phyloP scores from a whole-genome alignment of 2,329 filamentous ascomycete species.

The Dichotomopilus funicola region DNA sequence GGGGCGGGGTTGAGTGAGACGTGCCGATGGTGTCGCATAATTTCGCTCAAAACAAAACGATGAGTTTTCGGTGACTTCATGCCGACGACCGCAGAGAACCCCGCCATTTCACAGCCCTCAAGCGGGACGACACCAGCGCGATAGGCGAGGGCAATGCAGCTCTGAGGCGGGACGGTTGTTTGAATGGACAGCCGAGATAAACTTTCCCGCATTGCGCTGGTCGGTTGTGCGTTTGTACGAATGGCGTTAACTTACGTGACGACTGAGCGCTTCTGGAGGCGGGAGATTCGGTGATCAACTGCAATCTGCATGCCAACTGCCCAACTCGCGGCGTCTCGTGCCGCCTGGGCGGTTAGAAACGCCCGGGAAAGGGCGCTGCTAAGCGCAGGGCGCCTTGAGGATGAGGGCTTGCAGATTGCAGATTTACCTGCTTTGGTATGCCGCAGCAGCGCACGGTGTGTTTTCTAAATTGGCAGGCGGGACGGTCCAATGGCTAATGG shows the following conservation, averaged over 20 bases:
- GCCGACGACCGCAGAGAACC: too few relatives aligned
- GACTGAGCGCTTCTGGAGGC: not conserved
- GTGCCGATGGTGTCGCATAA: not conserved
- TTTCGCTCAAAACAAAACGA: not conserved
- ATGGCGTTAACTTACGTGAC: too few relatives aligned
- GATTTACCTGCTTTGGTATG: too few relatives aligned
- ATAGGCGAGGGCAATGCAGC: too few relatives aligned
- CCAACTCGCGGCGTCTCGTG: not conserved
- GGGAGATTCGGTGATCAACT: not conserved
- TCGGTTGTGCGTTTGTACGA: too few relatives aligned
- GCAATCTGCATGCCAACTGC: not conserved
- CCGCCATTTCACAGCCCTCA: too few relatives aligned
- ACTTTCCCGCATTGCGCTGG: too few relatives aligned
- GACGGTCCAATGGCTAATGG: not conserved
- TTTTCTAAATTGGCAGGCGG: not conserved
- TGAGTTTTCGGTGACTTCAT: not conserved
- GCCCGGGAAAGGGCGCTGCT: not conserved
- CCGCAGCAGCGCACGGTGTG: slow-evolving; percentile 13
- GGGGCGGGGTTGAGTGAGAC: not conserved
- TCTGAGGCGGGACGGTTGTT: too few relatives aligned
- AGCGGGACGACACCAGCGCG: too few relatives aligned
- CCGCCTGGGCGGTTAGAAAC: slow-evolving; percentile 5
- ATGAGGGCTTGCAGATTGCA: not conserved
- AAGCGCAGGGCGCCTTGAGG: slow-evolving; percentile 7
- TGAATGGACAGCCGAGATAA: too few relatives aligned